phyloP scores from a whole-genome alignment of 2,329 filamentous ascomycete genomes.

The Akanthomyces dipterigenus region DNA sequence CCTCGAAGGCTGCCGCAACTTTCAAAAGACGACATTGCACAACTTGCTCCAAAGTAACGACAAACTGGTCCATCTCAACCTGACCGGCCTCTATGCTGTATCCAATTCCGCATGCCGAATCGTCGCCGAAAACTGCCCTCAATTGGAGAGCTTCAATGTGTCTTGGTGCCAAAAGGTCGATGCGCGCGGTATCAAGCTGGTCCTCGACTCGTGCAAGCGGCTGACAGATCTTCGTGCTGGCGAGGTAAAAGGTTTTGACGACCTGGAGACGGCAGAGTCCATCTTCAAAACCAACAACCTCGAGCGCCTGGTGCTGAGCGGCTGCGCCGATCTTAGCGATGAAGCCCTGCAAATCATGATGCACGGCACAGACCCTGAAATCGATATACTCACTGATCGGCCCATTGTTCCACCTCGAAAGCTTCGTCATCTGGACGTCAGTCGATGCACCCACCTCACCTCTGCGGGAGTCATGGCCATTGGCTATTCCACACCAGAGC shows the following conservation, averaged over 20 bases:
- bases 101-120: conserved; percentile 83
- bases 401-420: conserved; percentile 71
- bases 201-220: conserved; percentile 65
- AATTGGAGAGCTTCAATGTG: conserved; percentile 78
- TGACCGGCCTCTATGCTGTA: conserved; percentile 73
- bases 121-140: conserved; percentile 71
- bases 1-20: conserved; percentile 82
- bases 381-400: conserved; percentile 72
- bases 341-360: conserved; percentile 66
- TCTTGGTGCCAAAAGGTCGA: conserved; percentile 91
- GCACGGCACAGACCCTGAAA: conserved; percentile 66
- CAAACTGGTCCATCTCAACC: conserved; percentile 73
- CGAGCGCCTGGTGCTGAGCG: conserved; percentile 73
- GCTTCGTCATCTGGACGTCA: conserved; percentile 79
- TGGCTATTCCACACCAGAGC: conserved; percentile 65
- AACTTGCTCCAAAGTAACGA: conserved; percentile 68
- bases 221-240: conserved; percentile 76
- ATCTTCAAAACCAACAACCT: conserved; percentile 77
- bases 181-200: conserved; percentile 63
- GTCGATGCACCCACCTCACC: conserved; percentile 68
- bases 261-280: conserved; percentile 61
- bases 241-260: conserved; percentile 74
- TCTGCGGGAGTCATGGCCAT: conserved; percentile 64
- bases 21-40: conserved; percentile 70
- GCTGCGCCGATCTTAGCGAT: conserved; percentile 73